These are phyloP conservation scores for Sistotremastrum niveocremeum DNA, from an alignment of 768 basidiomycete genomes.

Conservation along the genomic window DNA sequence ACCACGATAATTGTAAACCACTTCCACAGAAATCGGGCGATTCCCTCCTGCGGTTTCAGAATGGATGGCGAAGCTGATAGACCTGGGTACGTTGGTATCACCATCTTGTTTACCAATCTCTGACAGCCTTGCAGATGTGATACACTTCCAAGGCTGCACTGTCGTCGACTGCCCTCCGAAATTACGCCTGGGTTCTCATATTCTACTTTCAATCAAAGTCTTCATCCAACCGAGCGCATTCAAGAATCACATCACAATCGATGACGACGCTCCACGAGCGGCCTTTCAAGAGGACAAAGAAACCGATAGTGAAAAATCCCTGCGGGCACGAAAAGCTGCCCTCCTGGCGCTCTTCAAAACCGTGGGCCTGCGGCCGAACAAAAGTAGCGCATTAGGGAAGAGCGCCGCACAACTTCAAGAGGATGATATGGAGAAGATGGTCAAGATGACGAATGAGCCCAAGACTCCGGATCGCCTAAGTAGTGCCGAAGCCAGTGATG, in stretches of 20 bases:
- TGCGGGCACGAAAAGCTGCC: constrained; percentile 69
- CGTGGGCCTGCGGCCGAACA: constrained; percentile 50
- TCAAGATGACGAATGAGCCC: constrained; percentile 15
- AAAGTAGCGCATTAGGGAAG: constrained; percentile 27
- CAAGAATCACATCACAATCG: constrained; percentile 23
- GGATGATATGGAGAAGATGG: constrained; percentile 28
- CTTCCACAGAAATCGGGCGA: constrained; percentile 54
- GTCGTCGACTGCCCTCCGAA: constrained; percentile 67
- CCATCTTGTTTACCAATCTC: too few species aligned
- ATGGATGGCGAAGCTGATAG: constrained; percentile 66
- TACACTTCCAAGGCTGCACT: constrained; percentile 52
- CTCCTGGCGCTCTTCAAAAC: constrained; percentile 61
- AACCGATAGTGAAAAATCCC: constrained; percentile 60
- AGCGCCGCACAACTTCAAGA: constrained; percentile 17
- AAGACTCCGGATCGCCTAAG: too few species aligned
- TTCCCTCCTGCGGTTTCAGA: constrained; percentile 53
- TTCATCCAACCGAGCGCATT: constrained; percentile 64
- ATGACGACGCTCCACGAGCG: constrained; percentile 17
- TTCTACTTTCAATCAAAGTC: constrained; percentile 65
- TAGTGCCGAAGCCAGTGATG: constrained; percentile 8
- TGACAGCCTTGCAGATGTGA: constrained; percentile 29
- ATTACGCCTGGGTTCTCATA: constrained; percentile 59
- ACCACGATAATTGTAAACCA: background rate
- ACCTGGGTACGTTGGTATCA: constrained; percentile 45
- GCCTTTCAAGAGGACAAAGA: constrained; percentile 71